These are phyloP conservation scores for Pythium phragmitis DNA, from an alignment of 352 stramenopile species.

Conservation along the genomic window DNA sequence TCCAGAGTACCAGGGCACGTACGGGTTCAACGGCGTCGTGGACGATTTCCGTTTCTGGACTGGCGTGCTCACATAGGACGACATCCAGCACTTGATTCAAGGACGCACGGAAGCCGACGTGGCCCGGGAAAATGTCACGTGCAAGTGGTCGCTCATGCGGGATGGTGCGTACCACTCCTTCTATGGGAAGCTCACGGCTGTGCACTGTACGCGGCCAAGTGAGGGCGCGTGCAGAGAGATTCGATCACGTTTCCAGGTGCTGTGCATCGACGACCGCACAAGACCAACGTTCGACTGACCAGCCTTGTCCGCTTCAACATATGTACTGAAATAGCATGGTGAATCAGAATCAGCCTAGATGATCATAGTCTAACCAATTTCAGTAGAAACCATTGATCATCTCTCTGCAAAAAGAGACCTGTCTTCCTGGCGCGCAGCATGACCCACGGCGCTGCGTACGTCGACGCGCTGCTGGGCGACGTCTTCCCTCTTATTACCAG, in stretches of 20 bases:
- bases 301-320: no score
- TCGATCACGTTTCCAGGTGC: no score
- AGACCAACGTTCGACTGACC: no score
- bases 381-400: no score
- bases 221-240: background rate
- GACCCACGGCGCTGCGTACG: background rate
- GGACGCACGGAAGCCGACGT: no score
- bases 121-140: background rate
- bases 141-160: background rate
- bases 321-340: no score
- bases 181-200: background rate
- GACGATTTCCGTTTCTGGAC: conserved; percentile 54
- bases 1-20: conserved; percentile 17
- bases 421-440: background rate
- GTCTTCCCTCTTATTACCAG: conserved; percentile 23
- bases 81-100: background rate
- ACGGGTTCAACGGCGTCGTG: conserved; percentile 62
- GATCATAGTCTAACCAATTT: no score
- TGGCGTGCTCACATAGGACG: background rate
- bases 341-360: no score
- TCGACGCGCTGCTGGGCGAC: conserved; percentile 28
- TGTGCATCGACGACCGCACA: no score
- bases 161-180: background rate
- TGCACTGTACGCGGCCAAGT: background rate
- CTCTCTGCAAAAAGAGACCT: no score